Percentiles rank a stretch among this genome's conserved stretches.
These are phyloP conservation scores for Pleurotus eryngii DNA, from an alignment of 768 basidiomycete species.

Conservation along the genomic window DNA sequence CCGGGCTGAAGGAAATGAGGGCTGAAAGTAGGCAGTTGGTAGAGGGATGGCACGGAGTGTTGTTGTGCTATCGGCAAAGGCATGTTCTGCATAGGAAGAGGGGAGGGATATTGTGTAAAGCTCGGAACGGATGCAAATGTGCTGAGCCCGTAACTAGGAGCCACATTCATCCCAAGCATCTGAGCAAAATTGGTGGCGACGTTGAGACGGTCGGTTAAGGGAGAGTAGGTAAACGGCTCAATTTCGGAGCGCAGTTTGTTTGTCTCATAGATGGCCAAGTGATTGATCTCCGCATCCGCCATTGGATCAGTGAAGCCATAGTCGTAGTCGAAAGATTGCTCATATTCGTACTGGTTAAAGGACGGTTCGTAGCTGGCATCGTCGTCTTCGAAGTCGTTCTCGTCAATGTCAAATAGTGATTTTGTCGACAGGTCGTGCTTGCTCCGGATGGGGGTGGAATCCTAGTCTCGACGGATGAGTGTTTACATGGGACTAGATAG, in stretches of 20 bases:
- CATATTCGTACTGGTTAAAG: constrained; percentile 22
- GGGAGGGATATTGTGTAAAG: constrained; percentile 2
- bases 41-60: neutral
- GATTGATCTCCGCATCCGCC: neutral
- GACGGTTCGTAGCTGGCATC: neutral
- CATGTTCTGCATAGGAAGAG: neutral
- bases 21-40: neutral
- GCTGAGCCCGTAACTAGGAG: neutral
- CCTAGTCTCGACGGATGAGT: neutral
- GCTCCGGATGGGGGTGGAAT: neutral
- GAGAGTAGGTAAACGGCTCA: constrained; percentile 1
- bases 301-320: neutral
- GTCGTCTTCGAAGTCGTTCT: constrained; percentile 59
- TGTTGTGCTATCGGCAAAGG: neutral
- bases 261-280: neutral
- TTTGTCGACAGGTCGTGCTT: constrained; percentile 3
- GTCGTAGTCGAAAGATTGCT: constrained; percentile 15
- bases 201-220: neutral
- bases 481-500: no score
- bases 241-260: neutral
- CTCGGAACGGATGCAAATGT: neutral
- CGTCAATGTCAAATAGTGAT: constrained; percentile 67
- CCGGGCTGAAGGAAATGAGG: neutral
- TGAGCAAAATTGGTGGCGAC: neutral
- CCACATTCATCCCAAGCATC: neutral